Conservation (phyloP, 352 stramenopile genomes). For the Globisporangium spinosum region DNA sequence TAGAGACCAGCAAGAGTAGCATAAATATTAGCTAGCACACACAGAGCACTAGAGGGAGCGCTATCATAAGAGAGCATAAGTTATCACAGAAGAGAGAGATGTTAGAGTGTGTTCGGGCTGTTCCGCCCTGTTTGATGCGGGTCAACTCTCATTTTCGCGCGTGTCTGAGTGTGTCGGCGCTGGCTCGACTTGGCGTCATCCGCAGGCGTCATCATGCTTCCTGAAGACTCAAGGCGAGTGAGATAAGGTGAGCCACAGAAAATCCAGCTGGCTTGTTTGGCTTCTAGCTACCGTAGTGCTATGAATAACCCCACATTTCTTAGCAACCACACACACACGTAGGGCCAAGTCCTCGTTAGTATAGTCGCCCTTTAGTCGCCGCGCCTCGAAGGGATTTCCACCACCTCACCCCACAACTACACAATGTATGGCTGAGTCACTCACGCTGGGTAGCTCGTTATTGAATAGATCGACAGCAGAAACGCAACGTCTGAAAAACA, state of each 20-base stretch:
- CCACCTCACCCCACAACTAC: no score
- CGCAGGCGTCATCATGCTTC: not conserved
- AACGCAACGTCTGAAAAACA: no score
- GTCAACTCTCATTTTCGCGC: not conserved
- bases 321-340: no score
- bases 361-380: no score
- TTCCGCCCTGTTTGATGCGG: not conserved
- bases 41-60: not conserved
- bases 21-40: constrained; percentile 1
- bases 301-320: no score
- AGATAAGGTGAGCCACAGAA: not conserved
- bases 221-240: no score
- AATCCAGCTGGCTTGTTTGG: not conserved
- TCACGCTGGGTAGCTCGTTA: no score
- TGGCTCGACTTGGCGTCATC: not conserved
- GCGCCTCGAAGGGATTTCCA: no score
- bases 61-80: constrained; percentile 11
- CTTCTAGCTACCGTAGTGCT: no score
- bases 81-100: constrained; percentile 5
- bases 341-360: no score
- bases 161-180: not conserved
- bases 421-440: no score
- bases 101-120: not conserved
- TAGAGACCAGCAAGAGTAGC: constrained; percentile 6
- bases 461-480: no score